Evolutionary conservation across 176 grass and related monocot species (phyloP), one percentile per base, ranked within the genome.

Genomic region (Rhipidocladum racemiflorum): DNA sequence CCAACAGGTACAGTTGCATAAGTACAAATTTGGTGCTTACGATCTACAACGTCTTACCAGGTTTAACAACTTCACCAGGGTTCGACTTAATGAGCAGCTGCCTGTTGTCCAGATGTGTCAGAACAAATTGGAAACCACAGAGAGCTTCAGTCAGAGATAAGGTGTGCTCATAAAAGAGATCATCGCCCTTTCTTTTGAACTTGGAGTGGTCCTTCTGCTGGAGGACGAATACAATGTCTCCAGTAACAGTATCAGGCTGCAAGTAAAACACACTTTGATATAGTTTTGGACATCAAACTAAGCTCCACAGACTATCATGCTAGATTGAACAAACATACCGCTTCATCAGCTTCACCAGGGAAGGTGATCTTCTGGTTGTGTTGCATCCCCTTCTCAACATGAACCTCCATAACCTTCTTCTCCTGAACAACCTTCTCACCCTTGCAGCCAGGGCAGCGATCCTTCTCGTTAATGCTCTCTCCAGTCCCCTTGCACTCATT

Each of bases 281-380:
- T 65, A 87, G n/a, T 80, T 76, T 29, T 51, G 5, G 32, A 68
- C 48, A 74, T 66, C 3, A 32, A 82, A 63, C 35, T 16, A 68
- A 40, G 1, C 2, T 73, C 9, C 39, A 72, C 7, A 73, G 62
- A 59, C 35, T 17, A 68, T 15, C 49, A 40, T 14, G 16, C 23
- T 39, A 45, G 24, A 23, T 76, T 56, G 12, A 77, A 65, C 29
- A 74, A 81, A 18, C 92, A 46, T 93, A 98, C 95, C 73, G 92
- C 90, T 81, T 98, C 95, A 77, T 98, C 95, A 56, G 95, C 95
- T 85, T 98, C 95, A 46, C 95, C 95, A 68, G 95, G 92, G 92
- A 98, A 98, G 61, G 92, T 98, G 67, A 98, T 91, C 88, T 95
- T 98, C 79, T 98, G 92, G 51, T 75, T 84, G 75, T 93, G 91